phyloP scores from a whole-genome alignment of 2,329 filamentous ascomycete genomes.

The Stemphylium vesicarium region DNA sequence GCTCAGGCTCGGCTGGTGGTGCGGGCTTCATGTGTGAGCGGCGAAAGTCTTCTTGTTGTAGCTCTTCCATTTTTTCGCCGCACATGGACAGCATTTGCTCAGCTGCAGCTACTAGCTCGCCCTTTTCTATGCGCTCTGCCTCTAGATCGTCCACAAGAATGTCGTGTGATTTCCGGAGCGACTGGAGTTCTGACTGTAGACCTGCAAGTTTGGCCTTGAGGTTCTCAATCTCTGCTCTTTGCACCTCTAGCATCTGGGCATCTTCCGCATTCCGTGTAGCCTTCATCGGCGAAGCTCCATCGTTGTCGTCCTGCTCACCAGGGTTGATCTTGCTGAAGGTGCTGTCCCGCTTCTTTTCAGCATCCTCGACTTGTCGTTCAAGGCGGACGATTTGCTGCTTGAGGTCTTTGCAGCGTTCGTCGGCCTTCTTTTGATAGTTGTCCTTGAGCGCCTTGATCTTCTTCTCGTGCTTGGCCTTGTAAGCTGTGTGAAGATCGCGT shows the following conservation, averaged over 20 bases:
- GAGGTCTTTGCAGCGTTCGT: conserved; percentile 83
- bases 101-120: conserved; percentile 78
- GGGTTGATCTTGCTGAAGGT: conserved; percentile 65
- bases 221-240: conserved; percentile 71
- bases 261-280: conserved; percentile 46
- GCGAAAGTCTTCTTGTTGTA: conserved; percentile 54
- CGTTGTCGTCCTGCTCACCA: conserved; percentile 21
- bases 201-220: conserved; percentile 77
- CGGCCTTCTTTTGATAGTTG: conserved; percentile 83
- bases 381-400: conserved; percentile 74
- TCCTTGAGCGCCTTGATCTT: conserved; percentile 90
- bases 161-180: conserved; percentile 73
- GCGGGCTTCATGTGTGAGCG: conserved; percentile 56
- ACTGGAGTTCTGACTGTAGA: conserved; percentile 73
- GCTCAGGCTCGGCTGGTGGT: conserved; percentile 20
- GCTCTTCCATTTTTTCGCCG: conserved; percentile 50
- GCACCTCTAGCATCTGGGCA: conserved; percentile 62
- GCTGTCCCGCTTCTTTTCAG: conserved; percentile 69
- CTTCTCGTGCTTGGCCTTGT: conserved; percentile 96
- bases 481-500: conserved; percentile 88
- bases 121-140: conserved; percentile 80
- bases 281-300: conserved; percentile 2
- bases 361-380: conserved; percentile 74
- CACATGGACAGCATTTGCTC: conserved; percentile 82
- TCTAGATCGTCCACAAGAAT: conserved; percentile 70